phyloP scores from a whole-genome alignment of 1,139 yeast genomes.

The Kodamaea plutei region DNA sequence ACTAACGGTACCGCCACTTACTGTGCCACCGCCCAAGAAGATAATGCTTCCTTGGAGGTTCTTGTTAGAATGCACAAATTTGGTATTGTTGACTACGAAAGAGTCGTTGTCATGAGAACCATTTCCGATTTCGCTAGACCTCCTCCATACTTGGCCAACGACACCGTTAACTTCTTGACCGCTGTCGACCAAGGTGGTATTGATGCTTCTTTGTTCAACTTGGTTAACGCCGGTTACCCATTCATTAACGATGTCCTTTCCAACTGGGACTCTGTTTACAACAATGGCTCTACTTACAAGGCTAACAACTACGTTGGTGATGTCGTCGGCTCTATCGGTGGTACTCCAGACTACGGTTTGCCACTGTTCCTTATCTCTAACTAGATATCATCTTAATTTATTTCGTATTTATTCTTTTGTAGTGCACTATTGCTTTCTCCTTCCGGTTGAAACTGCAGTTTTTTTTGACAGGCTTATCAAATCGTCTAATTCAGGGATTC shows the following conservation, averaged over 20 bases:
- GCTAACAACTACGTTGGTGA: constrained; percentile 60
- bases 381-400: no score
- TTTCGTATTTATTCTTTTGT: no score
- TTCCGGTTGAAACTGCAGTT: no score
- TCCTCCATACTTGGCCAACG: constrained; percentile 41
- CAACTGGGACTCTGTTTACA: constrained; percentile 50
- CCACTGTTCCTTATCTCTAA: background rate
- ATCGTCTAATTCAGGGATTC: no score
- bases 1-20: constrained; percentile 59
- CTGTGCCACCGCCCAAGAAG: constrained; percentile 67
- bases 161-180: constrained; percentile 49
- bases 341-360: constrained; percentile 16
- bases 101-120: constrained; percentile 60
- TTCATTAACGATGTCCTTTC: constrained; percentile 49
- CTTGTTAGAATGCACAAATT: constrained; percentile 50
- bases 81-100: constrained; percentile 54
- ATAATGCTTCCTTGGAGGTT: constrained; percentile 62
- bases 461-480: no score
- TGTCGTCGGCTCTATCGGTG: constrained; percentile 49
- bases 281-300: constrained; percentile 23
- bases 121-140: constrained; percentile 61
- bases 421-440: no score
- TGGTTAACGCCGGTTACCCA: constrained; percentile 54
- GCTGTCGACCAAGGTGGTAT: constrained; percentile 51
- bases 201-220: constrained; percentile 46